Percentiles rank a stretch among this genome's conserved stretches.
phyloP scores from a whole-genome alignment of 2,329 filamentous ascomycete genomes.

The Clonostachys sp. region DNA sequence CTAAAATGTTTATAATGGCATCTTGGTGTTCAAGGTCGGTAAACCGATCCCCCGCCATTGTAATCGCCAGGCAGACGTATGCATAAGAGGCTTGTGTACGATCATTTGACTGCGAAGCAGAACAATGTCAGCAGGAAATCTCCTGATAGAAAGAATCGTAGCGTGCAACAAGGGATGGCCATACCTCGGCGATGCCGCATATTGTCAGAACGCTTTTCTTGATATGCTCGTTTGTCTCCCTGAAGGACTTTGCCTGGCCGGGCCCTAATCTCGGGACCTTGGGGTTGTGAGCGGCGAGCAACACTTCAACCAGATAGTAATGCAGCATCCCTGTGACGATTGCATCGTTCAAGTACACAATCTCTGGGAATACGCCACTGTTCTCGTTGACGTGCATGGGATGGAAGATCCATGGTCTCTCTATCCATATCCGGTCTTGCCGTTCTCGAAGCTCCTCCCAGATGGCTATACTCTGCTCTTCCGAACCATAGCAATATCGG shows the following conservation, averaged over 20 bases:
- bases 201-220: conserved; percentile 17
- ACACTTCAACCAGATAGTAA: conserved; percentile 16
- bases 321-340: conserved; percentile 18
- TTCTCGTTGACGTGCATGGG: conserved; percentile 12
- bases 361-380: conserved; percentile 10
- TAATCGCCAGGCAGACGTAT: conserved; percentile 15
- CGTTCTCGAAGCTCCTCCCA: conserved; percentile 13
- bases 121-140: not conserved
- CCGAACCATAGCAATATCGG: conserved; percentile 17
- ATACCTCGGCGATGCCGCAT: conserved; percentile 19
- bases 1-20: conserved; percentile 25
- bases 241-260: conserved; percentile 13
- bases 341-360: conserved; percentile 16
- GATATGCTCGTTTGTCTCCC: conserved; percentile 16
- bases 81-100: not conserved
- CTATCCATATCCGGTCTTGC: conserved; percentile 18
- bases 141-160: not conserved
- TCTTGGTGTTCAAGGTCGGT: conserved; percentile 26
- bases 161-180: not conserved
- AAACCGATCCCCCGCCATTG: conserved; percentile 31
- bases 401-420: conserved; percentile 18
- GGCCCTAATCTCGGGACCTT: conserved; percentile 15
- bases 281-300: conserved; percentile 18
- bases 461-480: conserved; percentile 13
- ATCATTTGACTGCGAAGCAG: not conserved